Evolutionary conservation across 2,329 filamentous ascomycete species (phyloP), one percentile per base, ranked within the genome.

Genomic region (Atkinsonella texensis): DNA sequence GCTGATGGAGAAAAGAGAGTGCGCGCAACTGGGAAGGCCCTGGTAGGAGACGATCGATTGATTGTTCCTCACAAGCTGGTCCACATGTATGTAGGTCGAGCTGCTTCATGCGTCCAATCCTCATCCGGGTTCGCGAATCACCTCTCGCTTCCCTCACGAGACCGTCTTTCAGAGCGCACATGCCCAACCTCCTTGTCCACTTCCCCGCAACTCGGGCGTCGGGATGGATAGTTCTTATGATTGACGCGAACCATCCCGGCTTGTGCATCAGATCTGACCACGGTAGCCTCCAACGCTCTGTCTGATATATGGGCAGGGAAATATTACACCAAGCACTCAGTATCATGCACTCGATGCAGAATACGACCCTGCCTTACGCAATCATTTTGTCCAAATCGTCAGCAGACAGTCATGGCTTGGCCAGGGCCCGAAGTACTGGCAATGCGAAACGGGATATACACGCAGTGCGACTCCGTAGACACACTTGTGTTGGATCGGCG

Each of bases 1-100:
- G 70, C 76, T 48, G 85, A 88, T 63, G 91, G 91, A 49, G 86
- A 89, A 73, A 86, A 81, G 65, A 77, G 86, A 54, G 78, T 90
- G 53, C 73, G 71, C 53, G 83, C 85, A 1, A 96, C 91, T 0
- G 90, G 90, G 7, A 79, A 81, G 59, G 90, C 89, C 2, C 76
- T 97, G 31, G 83, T 96, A 8, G 91, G 91, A 13, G 74, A 83
- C 54, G 88, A 96, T 63, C 76, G 90, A 45, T 72, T 95, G 53
- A 94, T 96, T 58, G 87, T 89, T 6, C 89, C 89, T 0, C 79
- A 74, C 58, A 87, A 90, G 62, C 72, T 95, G 47, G 84, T 82
- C 4, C 88, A 95, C 65, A 85, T 96, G 85, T 93, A 85, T 96
- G 85, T 93, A 71, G 63, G 79, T 69, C 32, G 18, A 17, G 17